Base-by-base conservation (phyloP, 495 filamentous ascomycete genomes). In the Tirmania nivea region DNA sequence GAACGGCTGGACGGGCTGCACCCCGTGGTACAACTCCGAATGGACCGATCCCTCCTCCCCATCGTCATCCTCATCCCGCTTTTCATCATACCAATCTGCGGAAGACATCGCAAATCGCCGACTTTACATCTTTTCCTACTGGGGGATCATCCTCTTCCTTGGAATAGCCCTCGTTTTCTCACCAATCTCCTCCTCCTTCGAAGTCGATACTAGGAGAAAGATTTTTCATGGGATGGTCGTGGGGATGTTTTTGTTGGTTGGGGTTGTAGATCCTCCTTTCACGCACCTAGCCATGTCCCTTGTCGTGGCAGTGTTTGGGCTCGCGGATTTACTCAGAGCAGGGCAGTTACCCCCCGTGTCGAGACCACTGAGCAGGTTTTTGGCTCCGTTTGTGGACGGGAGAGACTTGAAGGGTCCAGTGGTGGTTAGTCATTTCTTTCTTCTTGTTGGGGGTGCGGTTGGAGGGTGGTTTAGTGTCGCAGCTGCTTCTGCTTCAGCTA, bases 211-310 rank as follows among this genome's bases (percentile, higher is more conserved):
- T 3, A 76, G 90, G n/a, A 78, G 90, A 37, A 99, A 99, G 67
- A 83, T 99, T 10, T 99, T 99, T 67, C 90, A 99, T 66, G 90
- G 89, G 57, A 94, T 86, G 78, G 94, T 95, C 78, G 87, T 96
- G 36, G 74, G 78, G 45, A 93, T 99, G 84, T 82, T 99, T 56
- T 73, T 95, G 3, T 86, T 90, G 10, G 76, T 83, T 1, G 79
- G 79, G 2, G 92, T 79, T 61, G 66, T 95, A 56, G 92, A 96
- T 65, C 92, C 90, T 8, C 66, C 77, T 16, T 96, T 86, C 63
- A 76, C 78, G 48, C 76, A 84, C 0, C 73, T 97, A 8, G 83
- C 85, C 1, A 69, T 96, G 48, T 71, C 71, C 0, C 67, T 94
- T 25, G 75, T 84, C 14, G 73, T 96, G 34, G 75, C 79, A 11